Conservation (phyloP, 345 rosid species). For the Cochlearia excelsa region DNA sequence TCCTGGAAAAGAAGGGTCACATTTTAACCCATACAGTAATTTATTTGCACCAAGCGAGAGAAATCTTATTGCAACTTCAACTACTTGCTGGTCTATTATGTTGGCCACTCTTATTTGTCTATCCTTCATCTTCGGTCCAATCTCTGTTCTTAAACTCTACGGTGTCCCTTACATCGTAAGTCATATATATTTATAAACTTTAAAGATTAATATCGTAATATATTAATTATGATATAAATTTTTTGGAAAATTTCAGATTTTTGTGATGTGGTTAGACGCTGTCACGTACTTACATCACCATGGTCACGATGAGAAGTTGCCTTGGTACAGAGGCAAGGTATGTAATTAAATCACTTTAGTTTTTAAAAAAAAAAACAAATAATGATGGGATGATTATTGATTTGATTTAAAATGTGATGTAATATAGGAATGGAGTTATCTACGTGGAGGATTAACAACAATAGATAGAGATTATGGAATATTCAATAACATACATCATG, state of each 20-base stretch:
- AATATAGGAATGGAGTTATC: constrained; percentile 74
- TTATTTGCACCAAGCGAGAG: constrained; percentile 67
- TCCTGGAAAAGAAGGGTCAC: constrained; percentile 97
- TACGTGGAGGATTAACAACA: constrained; percentile 88
- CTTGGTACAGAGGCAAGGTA: constrained; percentile 97
- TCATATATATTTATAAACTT: background rate
- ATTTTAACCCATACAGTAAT: constrained; percentile 72
- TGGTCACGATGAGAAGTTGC: constrained; percentile 72
- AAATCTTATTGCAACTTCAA: constrained; percentile 64
- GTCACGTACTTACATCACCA: constrained; percentile 93
- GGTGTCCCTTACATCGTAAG: constrained; percentile 72
- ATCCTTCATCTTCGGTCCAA: constrained; percentile 45
- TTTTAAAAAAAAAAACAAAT: background rate
- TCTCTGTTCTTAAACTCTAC: constrained; percentile 52
- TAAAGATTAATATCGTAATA: too few species aligned
- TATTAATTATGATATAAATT: too few species aligned
- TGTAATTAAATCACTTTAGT: background rate
- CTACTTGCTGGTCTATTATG: constrained; percentile 65
- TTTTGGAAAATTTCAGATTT: constrained; percentile 43
- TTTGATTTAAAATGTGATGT: background rate
- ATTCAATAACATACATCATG: constrained; percentile 81
- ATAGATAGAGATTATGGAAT: constrained; percentile 77
- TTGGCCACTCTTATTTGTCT: constrained; percentile 40
- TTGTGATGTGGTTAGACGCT: constrained; percentile 77
- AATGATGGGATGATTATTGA: background rate